Conservation (phyloP, 176 grass and related monocot species). For the Eragrostis curvula region DNA sequence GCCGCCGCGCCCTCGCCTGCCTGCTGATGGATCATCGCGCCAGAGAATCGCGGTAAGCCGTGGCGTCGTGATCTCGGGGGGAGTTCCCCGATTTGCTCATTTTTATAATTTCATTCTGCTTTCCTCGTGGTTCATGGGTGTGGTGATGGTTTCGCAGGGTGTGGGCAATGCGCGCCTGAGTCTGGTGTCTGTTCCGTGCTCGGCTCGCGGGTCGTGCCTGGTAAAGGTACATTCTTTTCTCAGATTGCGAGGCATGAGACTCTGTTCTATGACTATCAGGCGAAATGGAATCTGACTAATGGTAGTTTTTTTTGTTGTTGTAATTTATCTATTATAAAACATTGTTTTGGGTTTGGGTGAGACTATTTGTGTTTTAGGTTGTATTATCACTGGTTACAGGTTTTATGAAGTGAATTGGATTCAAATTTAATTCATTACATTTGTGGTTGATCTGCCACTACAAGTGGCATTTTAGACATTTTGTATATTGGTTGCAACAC, state of each 20-base stretch:
- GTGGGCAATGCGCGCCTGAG: constrained; percentile 45
- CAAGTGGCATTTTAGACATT: neutral
- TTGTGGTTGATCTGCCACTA: no score
- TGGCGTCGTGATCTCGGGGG: neutral
- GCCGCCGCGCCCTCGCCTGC: neutral
- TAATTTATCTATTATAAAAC: constrained; percentile 11
- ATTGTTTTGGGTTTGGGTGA: neutral
- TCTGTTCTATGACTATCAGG: neutral
- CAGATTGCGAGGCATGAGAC: neutral
- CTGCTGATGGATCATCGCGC: constrained; percentile 9
- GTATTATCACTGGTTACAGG: neutral
- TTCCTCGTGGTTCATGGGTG: neutral
- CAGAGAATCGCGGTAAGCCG: constrained; percentile 36
- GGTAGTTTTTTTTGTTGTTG: neutral
- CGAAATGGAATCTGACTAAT: neutral
- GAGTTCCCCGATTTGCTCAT: neutral
- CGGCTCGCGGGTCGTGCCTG: neutral
- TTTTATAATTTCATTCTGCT: no score
- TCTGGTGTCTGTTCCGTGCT: neutral
- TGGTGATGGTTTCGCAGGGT: constrained; percentile 26
- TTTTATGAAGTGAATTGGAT: neutral
- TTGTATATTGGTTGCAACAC: neutral
- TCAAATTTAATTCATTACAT: neutral
- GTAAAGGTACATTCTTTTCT: constrained; percentile 30
- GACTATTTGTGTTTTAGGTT: neutral